These are phyloP conservation scores for Malus domestica DNA, from an alignment of 306 rosid species.

Conservation along the genomic window DNA sequence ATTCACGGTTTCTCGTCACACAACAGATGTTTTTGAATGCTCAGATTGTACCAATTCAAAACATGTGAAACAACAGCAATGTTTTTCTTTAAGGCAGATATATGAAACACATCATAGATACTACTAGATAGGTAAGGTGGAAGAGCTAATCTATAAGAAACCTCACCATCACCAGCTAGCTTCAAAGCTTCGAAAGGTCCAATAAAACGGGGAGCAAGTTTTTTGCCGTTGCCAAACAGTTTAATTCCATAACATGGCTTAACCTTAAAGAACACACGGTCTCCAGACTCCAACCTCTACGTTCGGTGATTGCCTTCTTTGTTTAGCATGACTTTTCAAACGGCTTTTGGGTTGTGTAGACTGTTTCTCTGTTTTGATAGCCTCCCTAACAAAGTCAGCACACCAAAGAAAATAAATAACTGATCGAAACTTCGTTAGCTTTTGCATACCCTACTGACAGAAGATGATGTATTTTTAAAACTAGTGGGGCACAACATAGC, in stretches of 20 bases:
- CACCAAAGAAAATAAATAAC: neutral
- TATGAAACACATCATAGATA: neutral
- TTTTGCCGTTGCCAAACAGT: neutral
- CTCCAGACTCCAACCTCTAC: neutral
- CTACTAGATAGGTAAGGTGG: neutral
- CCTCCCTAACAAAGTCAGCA: neutral
- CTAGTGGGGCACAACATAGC: neutral
- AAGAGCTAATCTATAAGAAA: neutral
- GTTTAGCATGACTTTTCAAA: neutral
- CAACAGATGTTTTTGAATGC: neutral
- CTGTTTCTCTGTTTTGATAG: neutral
- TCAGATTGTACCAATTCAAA: neutral
- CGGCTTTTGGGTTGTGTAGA: neutral
- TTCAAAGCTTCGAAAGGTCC: neutral
- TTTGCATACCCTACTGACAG: neutral
- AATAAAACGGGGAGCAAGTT: neutral
- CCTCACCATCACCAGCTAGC: neutral
- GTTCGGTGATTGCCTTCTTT: neutral
- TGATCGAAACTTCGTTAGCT: neutral
- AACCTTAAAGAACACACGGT: neutral
- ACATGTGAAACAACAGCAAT: neutral
- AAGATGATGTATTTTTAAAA: neutral
- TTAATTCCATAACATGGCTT: neutral
- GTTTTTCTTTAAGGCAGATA: neutral
- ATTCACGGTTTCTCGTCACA: neutral